Base-by-base conservation (phyloP, 768 basidiomycete species). In the Tremella yokohamensis region DNA sequence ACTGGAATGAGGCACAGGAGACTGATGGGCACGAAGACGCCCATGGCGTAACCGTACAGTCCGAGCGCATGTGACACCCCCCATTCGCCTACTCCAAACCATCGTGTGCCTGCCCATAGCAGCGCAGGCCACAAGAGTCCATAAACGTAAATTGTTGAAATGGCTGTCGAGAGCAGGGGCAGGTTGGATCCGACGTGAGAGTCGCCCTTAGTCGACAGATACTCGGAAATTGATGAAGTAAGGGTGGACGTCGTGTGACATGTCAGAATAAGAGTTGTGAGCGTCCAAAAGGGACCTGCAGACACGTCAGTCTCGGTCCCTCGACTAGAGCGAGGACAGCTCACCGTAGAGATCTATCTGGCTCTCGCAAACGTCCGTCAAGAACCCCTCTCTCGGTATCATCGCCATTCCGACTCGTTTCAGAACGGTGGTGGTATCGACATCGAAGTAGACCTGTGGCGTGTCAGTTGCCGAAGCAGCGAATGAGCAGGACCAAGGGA, bases 221-320 rank as follows among this genome's bases (percentile, higher is more conserved):
- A 97, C n/a, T 84, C 82, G 1, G 87, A 81, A 64, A 98, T 87
- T 48, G 90, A 90, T 15, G 89, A 85, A 8, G 87, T 89, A 39
- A 98, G 85, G 34, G 89, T 91, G 1, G 94, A 96, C 22, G 88
- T 93, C 57, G 96, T 84, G 80, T 93, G 97, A 58, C 97, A 84
- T 0, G 87, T 82, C 72, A 98, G 90, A 44, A 96, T 87, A 61
- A 99, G 84, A 0, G 94, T 98, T 1, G 92, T 94, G 38, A 96
- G 83, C 0, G 93, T 90, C 94, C 94, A 99, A 80, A 99, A 97
- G 1, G 94, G 92, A 0, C 93, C 93, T 73, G 89, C 87, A 89
- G 83, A 81, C 73, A 40, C 81, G 42, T 87, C 87, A 53, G 19
- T 48, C 55, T 34, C 24, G n/a, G n/a, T n/a, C 56, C 13, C 40